Evolutionary conservation across 306 rosid species (phyloP).

Genomic region (Prunus fruticosa): DNA sequence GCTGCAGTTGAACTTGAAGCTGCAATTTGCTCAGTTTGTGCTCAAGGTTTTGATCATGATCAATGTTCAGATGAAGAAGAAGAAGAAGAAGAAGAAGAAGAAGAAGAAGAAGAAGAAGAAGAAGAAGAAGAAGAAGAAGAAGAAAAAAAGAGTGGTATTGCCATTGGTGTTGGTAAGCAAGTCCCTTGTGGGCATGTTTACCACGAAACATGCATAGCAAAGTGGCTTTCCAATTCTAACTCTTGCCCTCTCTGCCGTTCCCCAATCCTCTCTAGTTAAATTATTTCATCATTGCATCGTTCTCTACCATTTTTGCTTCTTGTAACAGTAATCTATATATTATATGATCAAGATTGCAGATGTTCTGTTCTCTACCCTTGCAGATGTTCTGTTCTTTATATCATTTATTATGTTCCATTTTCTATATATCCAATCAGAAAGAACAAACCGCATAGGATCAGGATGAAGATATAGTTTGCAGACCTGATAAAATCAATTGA

Average conservation of each 20-base stretch:
- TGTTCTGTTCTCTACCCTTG: no score
- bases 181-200: conserved; percentile 65
- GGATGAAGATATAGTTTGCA: no score
- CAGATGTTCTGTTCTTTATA: no score
- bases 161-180: conserved; percentile 21
- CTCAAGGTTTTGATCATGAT: conserved; percentile 23
- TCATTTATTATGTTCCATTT: no score
- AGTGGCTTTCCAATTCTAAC: conserved; percentile 47
- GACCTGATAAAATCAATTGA: no score
- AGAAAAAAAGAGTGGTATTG: no score
- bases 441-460: no score
- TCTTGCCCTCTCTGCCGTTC: conserved; percentile 67
- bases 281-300: background rate
- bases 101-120: background rate
- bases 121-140: background rate
- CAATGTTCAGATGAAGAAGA: background rate
- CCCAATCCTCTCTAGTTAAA: conserved; percentile 22
- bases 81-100: background rate
- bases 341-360: no score
- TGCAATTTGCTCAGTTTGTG: conserved; percentile 50
- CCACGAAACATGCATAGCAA: conserved; percentile 45
- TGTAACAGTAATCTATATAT: no score
- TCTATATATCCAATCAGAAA: no score
- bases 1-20: background rate
- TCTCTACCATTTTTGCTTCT: no score